These are phyloP conservation scores for Lentinula guzmanii DNA, from an alignment of 768 basidiomycete genomes.

Conservation along the genomic window DNA sequence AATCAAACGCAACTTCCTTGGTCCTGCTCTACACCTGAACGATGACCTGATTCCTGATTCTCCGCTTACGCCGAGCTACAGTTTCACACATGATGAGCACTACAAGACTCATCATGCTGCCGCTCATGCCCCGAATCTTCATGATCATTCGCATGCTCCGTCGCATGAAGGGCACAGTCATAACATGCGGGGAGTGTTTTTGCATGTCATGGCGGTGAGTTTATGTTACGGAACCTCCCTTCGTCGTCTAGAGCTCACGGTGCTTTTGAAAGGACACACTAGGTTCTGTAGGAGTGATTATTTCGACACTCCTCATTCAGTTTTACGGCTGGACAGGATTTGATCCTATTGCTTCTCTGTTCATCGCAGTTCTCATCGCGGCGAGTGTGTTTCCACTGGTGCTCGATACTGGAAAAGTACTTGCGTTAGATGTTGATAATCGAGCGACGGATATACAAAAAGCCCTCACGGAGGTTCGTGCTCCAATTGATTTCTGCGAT, in stretches of 20 bases:
- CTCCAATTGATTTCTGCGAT: background rate
- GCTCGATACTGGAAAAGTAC: slow-evolving; percentile 84
- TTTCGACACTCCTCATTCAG: slow-evolving; percentile 93
- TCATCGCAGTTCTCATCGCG: slow-evolving; percentile 92
- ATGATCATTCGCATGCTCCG: slow-evolving; percentile 46
- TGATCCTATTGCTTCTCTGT: slow-evolving; percentile 95
- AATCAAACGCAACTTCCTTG: slow-evolving; percentile 32
- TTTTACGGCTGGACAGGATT: slow-evolving; percentile 98
- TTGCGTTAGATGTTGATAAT: slow-evolving; percentile 80
- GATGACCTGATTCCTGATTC: slow-evolving; percentile 25
- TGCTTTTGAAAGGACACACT: slow-evolving; percentile 66
- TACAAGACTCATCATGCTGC: slow-evolving; percentile 35
- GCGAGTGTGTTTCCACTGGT: slow-evolving; percentile 95
- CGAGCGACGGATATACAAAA: slow-evolving; percentile 46
- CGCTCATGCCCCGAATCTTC: slow-evolving; percentile 35
- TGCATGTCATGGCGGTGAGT: slow-evolving; percentile 92
- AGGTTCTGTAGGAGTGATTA: slow-evolving; percentile 95
- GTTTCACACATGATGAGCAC: slow-evolving; percentile 47
- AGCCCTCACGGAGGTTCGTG: slow-evolving; percentile 59
- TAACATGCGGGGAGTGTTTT: slow-evolving; percentile 98
- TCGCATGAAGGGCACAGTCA: slow-evolving; percentile 85
- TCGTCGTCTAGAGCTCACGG: background rate
- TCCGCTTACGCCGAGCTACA: slow-evolving; percentile 64
- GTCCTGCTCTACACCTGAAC: slow-evolving; percentile 33
- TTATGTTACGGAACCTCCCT: background rate